Evolutionary conservation across 768 basidiomycete genomes (phyloP).

Genomic region (Chlorophyllum brunneum): DNA sequence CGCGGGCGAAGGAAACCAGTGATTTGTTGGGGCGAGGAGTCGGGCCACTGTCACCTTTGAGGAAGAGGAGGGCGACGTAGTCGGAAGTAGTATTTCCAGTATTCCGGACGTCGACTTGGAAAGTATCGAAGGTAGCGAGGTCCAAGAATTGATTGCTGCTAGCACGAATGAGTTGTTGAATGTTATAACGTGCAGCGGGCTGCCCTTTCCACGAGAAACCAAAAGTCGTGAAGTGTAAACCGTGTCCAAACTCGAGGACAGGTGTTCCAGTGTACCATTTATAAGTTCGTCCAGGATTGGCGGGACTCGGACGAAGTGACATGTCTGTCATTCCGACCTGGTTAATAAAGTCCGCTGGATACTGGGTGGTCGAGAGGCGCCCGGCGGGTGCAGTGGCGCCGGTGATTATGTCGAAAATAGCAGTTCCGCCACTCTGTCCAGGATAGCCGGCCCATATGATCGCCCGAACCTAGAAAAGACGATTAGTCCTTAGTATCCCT

Average conservation of each 20-base stretch:
- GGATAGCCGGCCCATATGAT: slow-evolving; percentile 58
- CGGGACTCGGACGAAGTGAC: slow-evolving; percentile 43
- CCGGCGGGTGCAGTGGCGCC: slow-evolving; percentile 53
- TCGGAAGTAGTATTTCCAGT: slow-evolving; percentile 46
- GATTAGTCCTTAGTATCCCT: background rate
- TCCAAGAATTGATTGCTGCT: slow-evolving; percentile 28
- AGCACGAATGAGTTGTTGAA: slow-evolving; percentile 32
- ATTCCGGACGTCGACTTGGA: slow-evolving; percentile 46
- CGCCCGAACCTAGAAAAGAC: slow-evolving; percentile 40
- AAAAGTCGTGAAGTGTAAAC: slow-evolving; percentile 54
- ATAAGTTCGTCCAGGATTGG: slow-evolving; percentile 54
- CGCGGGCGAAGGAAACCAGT: slow-evolving; percentile 45
- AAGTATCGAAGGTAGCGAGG: slow-evolving; percentile 43
- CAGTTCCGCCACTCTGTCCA: slow-evolving; percentile 51
- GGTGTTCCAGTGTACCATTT: slow-evolving; percentile 52
- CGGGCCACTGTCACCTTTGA: slow-evolving; percentile 44
- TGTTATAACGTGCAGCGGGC: slow-evolving; percentile 34
- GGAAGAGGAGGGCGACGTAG: slow-evolving; percentile 52
- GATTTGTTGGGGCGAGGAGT: slow-evolving; percentile 49
- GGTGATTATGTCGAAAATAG: slow-evolving; percentile 46
- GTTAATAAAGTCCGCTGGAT: slow-evolving; percentile 43
- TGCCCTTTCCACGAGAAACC: slow-evolving; percentile 32
- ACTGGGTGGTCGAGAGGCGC: slow-evolving; percentile 51
- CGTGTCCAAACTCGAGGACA: slow-evolving; percentile 51
- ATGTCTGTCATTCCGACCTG: slow-evolving; percentile 57